Conservation (phyloP, 345 rosid species). For the Citrus sp. region DNA sequence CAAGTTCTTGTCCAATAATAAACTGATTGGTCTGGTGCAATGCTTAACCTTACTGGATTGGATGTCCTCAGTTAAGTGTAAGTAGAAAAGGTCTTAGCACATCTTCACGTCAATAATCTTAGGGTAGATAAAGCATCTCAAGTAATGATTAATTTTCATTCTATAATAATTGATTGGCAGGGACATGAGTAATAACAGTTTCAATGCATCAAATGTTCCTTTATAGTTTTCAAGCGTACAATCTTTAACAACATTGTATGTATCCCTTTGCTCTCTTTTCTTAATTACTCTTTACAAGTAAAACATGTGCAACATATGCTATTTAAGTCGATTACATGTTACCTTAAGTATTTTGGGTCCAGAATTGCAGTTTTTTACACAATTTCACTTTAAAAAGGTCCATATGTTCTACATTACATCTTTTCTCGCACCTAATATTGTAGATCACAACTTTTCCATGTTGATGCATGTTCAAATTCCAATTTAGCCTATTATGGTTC, state of each 20-base stretch:
- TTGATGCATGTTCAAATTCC: background rate
- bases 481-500: no score
- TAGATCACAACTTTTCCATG: no score
- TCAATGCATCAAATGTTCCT: slow-evolving; percentile 44
- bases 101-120: background rate
- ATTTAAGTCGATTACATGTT: no score
- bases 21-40: slow-evolving; percentile 48
- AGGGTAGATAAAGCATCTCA: background rate
- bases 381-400: background rate
- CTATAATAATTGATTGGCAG: slow-evolving; percentile 34
- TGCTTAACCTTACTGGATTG: slow-evolving; percentile 64
- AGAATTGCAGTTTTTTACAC: background rate
- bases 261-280: slow-evolving; percentile 12
- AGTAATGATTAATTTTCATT: background rate
- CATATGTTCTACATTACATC: background rate
- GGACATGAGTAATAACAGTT: slow-evolving; percentile 76
- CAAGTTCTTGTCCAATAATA: slow-evolving; percentile 79
- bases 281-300: background rate
- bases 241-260: slow-evolving; percentile 72
- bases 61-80: slow-evolving; percentile 53
- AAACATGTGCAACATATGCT: background rate
- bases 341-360: background rate
- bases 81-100: slow-evolving; percentile 20
- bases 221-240: slow-evolving; percentile 44
- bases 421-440: background rate